A percentile compares a stretch with the other conserved stretches of the same genome.
These are phyloP conservation scores for Microthyrium microscopicum DNA, from an alignment of 2,329 filamentous ascomycete species.

Conservation along the genomic window DNA sequence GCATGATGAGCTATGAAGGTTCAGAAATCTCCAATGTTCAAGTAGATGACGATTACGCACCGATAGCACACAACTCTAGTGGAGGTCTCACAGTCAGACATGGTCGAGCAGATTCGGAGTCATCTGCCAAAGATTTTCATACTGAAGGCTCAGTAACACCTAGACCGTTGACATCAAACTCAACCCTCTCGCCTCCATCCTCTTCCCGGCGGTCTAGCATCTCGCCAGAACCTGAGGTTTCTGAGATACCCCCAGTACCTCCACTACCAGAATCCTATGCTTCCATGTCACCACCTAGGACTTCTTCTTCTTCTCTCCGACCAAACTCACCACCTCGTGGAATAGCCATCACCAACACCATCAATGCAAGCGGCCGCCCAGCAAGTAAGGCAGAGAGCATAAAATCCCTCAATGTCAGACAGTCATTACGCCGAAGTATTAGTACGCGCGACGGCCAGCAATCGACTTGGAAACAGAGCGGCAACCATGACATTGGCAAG, in stretches of 20 bases:
- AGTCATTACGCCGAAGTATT: too few species aligned
- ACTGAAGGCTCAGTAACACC: conserved; percentile 7
- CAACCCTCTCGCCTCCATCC: background rate
- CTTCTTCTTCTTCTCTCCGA: too few species aligned
- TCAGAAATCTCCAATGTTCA: background rate
- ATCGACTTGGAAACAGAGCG: too few species aligned
- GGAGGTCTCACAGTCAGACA: background rate
- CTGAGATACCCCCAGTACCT: conserved; percentile 7
- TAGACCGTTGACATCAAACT: conserved; percentile 4
- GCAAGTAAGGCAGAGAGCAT: too few species aligned
- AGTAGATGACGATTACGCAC: background rate
- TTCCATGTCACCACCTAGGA: background rate
- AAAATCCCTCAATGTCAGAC: too few species aligned
- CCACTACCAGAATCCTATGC: conserved; percentile 2
- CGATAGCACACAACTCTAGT: background rate
- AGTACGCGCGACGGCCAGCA: too few species aligned
- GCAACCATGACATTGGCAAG: too few species aligned
- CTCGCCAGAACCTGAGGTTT: background rate
- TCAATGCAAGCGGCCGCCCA: too few species aligned
- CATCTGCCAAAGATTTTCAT: background rate
- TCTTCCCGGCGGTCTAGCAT: conserved; percentile 1
- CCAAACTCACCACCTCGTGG: too few species aligned
- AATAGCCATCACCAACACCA: too few species aligned
- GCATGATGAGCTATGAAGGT: conserved; percentile 8
- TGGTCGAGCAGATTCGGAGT: background rate